Conservation (phyloP, 2,329 filamentous ascomycete species). For the Ascochyta pisi region DNA sequence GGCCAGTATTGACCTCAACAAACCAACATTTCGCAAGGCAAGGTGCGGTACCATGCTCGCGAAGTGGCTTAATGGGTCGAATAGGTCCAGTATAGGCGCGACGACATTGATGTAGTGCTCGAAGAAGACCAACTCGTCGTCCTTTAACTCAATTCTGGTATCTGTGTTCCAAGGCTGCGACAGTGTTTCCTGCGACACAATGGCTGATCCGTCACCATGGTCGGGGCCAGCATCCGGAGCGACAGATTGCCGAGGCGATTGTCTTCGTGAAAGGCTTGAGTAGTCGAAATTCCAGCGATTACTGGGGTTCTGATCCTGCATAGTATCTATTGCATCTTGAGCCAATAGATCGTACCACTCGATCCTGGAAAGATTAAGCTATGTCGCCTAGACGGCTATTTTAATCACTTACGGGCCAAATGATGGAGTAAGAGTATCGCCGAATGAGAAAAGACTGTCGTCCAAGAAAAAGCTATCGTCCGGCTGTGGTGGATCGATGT, state of each 20-base stretch:
- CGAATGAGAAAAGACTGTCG: slow-evolving; percentile 34
- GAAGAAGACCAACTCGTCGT: slow-evolving; percentile 49
- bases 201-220: slow-evolving; percentile 7
- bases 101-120: slow-evolving; percentile 49
- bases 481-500: slow-evolving; percentile 21
- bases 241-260: slow-evolving; percentile 33
- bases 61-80: slow-evolving; percentile 51
- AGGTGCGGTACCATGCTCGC: slow-evolving; percentile 41
- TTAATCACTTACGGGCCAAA: slow-evolving; percentile 45
- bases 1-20: slow-evolving; percentile 65
- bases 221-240: slow-evolving; percentile 35
- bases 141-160: slow-evolving; percentile 35
- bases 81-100: slow-evolving; percentile 53
- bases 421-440: slow-evolving; percentile 44
- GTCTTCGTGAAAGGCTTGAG: slow-evolving; percentile 53
- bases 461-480: slow-evolving; percentile 36
- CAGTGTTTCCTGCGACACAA: slow-evolving; percentile 13
- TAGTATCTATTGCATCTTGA: slow-evolving; percentile 50
- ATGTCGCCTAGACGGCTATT: background rate
- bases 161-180: slow-evolving; percentile 35
- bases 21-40: slow-evolving; percentile 61
- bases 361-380: slow-evolving; percentile 22
- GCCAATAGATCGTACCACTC: slow-evolving; percentile 58
- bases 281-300: slow-evolving; percentile 50
- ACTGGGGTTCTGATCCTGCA: slow-evolving; percentile 40